Conservation (phyloP, 306 rosid species). For the Malus sieversii region DNA sequence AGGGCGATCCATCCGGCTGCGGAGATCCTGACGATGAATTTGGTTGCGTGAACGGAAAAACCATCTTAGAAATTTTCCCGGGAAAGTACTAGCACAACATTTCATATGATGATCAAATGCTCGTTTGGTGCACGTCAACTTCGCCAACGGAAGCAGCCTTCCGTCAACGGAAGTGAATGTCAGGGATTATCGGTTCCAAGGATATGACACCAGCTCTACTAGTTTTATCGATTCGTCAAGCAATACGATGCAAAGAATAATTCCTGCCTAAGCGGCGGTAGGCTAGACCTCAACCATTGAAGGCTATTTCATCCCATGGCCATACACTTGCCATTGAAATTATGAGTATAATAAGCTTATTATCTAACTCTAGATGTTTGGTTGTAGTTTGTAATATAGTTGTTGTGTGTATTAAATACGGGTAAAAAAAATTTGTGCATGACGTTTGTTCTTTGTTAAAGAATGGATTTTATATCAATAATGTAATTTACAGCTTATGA, state of each 20-base stretch:
- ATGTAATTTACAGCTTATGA: too few relatives aligned
- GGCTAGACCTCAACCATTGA: too few relatives aligned
- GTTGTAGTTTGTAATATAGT: neutral
- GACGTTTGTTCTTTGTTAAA: neutral
- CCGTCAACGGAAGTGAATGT: too few relatives aligned
- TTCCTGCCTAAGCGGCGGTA: too few relatives aligned
- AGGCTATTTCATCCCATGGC: too few relatives aligned
- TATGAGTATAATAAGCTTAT: slow-evolving; percentile 5
- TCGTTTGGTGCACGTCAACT: slow-evolving; percentile 16
- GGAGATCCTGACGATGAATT: slow-evolving; percentile 10
- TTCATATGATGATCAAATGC: neutral
- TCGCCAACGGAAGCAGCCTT: slow-evolving; percentile 6
- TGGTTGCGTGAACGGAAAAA: neutral
- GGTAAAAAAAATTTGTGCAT: neutral
- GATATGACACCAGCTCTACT: too few relatives aligned
- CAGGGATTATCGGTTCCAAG: too few relatives aligned
- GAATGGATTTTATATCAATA: too few relatives aligned
- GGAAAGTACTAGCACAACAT: slow-evolving; percentile 3
- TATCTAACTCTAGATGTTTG: slow-evolving; percentile 2
- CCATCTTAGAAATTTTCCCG: slow-evolving; percentile 5
- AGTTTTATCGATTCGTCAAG: neutral
- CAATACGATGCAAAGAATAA: too few relatives aligned
- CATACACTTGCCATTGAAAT: neutral
- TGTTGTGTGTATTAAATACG: neutral
- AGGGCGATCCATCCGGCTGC: slow-evolving; percentile 4